Conservation (phyloP, 2,329 filamentous ascomycete species). For the Penicillium expansum region DNA sequence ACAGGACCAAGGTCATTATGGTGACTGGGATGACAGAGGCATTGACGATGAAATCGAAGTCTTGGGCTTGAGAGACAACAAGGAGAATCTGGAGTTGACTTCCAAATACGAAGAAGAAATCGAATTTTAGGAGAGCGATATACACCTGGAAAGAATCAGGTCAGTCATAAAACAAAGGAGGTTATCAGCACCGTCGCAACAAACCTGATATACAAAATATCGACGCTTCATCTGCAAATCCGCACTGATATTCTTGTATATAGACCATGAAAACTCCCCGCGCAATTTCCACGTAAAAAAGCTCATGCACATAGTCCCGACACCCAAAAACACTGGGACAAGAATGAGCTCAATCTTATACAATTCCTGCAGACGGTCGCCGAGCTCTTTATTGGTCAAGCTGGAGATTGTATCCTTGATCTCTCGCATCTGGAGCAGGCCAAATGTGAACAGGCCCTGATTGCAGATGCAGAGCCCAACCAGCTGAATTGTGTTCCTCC, state of each 20-base stretch:
- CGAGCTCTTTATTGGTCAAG: background rate
- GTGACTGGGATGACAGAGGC: slow-evolving; percentile 17
- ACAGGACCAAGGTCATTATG: slow-evolving; percentile 11
- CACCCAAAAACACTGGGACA: slow-evolving; percentile 17
- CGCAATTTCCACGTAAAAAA: slow-evolving; percentile 22
- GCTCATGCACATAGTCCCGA: slow-evolving; percentile 13
- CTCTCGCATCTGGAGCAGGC: slow-evolving; percentile 17
- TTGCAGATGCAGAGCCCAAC: slow-evolving; percentile 21
- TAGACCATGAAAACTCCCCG: slow-evolving; percentile 21
- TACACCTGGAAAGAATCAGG: slow-evolving; percentile 13
- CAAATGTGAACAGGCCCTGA: slow-evolving; percentile 18
- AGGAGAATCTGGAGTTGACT: slow-evolving; percentile 21
- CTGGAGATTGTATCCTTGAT: slow-evolving; percentile 11
- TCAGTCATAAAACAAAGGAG: background rate
- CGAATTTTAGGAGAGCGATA: slow-evolving; percentile 21
- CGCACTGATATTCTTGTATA: slow-evolving; percentile 23
- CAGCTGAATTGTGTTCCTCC: slow-evolving; percentile 21
- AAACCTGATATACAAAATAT: slow-evolving; percentile 20
- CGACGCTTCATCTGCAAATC: slow-evolving; percentile 23
- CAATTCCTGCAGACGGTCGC: slow-evolving; percentile 1
- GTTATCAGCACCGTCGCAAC: background rate
- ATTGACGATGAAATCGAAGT: slow-evolving; percentile 16
- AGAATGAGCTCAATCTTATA: slow-evolving; percentile 17
- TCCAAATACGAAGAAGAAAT: slow-evolving; percentile 24
- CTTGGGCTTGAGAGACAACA: slow-evolving; percentile 8